phyloP scores from a whole-genome alignment of 2,329 filamentous ascomycete species.

The Alternaria sp. region DNA sequence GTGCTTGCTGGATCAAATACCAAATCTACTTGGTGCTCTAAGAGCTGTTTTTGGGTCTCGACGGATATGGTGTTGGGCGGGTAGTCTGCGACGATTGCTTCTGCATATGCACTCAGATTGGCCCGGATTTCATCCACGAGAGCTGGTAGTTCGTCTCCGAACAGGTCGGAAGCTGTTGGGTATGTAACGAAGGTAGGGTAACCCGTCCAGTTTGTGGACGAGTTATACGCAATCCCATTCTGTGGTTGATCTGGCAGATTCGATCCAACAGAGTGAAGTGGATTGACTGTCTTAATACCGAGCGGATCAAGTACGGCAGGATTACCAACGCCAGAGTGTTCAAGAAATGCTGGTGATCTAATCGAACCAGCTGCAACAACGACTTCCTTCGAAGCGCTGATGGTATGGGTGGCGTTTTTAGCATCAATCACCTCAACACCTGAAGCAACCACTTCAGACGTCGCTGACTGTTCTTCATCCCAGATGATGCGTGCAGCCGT shows the following conservation, averaged over 20 bases:
- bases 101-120: conserved; percentile 42
- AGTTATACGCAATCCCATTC: conserved; percentile 35
- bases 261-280: conserved; percentile 41
- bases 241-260: conserved; percentile 50
- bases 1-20: conserved; percentile 53
- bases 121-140: conserved; percentile 35
- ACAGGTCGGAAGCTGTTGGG: conserved; percentile 48
- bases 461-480: conserved; percentile 18
- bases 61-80: conserved; percentile 30
- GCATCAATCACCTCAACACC: conserved; percentile 38
- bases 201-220: conserved; percentile 48
- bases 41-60: conserved; percentile 51
- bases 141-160: conserved; percentile 36
- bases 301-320: conserved; percentile 34
- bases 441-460: conserved; percentile 22
- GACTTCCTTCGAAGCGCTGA: conserved; percentile 42
- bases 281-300: conserved; percentile 29
- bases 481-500: conserved; percentile 54
- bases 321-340: conserved; percentile 51
- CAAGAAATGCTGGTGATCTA: conserved; percentile 45
- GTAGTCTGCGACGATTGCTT: conserved; percentile 31
- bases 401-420: conserved; percentile 22
- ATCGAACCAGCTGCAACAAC: conserved; percentile 50
- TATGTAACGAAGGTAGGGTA: conserved; percentile 51
- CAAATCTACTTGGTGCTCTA: conserved; percentile 59